phyloP scores from a whole-genome alignment of 1,139 yeast species.

The Dujonia santamariae region DNA sequence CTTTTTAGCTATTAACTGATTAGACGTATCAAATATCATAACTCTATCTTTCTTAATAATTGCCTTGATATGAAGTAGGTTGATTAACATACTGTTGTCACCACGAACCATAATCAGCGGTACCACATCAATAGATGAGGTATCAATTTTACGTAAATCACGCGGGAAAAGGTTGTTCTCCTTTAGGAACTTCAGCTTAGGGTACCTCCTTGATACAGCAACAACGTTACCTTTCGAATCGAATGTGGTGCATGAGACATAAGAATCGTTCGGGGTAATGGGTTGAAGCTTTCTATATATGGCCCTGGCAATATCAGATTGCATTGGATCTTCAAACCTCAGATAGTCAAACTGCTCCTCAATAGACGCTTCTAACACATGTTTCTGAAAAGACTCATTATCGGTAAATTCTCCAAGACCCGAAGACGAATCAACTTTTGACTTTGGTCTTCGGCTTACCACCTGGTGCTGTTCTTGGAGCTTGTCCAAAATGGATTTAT shows the following conservation, averaged over 20 bases:
- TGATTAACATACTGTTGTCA: constrained; percentile 69
- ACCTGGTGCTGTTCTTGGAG: constrained; percentile 1
- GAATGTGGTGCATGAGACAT: constrained; percentile 69
- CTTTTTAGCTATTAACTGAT: constrained; percentile 51
- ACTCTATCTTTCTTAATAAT: constrained; percentile 78
- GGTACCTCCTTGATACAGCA: constrained; percentile 74
- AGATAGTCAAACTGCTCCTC: constrained; percentile 2
- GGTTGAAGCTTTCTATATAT: constrained; percentile 29
- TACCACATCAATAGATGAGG: constrained; percentile 82
- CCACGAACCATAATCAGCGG: constrained; percentile 83
- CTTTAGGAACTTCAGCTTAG: constrained; percentile 69
- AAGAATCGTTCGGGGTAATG: constrained; percentile 54
- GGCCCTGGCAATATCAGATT: neutral
- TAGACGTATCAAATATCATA: constrained; percentile 74
- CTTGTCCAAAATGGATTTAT: constrained; percentile 1
- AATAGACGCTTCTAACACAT: neutral
- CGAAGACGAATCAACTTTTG: no score
- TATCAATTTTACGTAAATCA: constrained; percentile 83
- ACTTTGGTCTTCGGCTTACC: neutral
- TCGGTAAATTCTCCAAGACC: constrained; percentile 6
- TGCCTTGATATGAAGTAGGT: constrained; percentile 82
- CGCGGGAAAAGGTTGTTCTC: constrained; percentile 78
- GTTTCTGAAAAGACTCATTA: constrained; percentile 7
- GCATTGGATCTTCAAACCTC: constrained; percentile 5
- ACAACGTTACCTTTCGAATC: constrained; percentile 69